Conservation (phyloP, 1,139 yeast species). For the Yamadazyma spencermartinsiae region DNA sequence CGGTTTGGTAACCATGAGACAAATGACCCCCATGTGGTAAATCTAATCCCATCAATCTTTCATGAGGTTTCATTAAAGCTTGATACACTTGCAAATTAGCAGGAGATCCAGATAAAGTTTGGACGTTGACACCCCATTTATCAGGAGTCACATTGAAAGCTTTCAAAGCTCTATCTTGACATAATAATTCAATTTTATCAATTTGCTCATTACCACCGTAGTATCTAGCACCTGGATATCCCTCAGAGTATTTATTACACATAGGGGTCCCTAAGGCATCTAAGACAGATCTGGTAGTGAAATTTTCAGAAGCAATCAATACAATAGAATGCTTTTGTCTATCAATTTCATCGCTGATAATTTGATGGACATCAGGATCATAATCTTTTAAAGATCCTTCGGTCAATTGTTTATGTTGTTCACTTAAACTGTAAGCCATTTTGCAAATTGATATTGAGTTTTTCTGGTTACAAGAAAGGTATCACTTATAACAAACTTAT, state of each 20-base stretch:
- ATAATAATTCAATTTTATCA: conserved; percentile 86
- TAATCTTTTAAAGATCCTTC: conserved; percentile 64
- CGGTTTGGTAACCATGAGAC: conserved; percentile 98
- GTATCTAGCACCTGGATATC: conserved; percentile 87
- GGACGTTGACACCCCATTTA: conserved; percentile 98
- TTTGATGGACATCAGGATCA: conserved; percentile 81
- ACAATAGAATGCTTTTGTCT: conserved; percentile 96
- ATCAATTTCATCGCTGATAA: conserved; percentile 82
- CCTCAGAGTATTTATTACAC: conserved; percentile 89
- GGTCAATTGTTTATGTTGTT: conserved; percentile 51
- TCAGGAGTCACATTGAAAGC: conserved; percentile 81
- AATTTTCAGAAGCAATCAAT: conserved; percentile 94
- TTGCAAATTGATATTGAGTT: conserved; percentile 20
- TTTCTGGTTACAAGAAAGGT: neutral
- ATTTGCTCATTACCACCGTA: conserved; percentile 93
- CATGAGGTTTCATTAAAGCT: conserved; percentile 92
- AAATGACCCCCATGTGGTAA: conserved; percentile 98
- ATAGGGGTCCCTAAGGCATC: conserved; percentile 97
- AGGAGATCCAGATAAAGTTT: conserved; percentile 94
- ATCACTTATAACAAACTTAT: neutral
- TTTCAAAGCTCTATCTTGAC: conserved; percentile 89
- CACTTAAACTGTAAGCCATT: conserved; percentile 51
- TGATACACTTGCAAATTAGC: conserved; percentile 96
- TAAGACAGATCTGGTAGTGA: conserved; percentile 94
- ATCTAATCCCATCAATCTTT: conserved; percentile 94